phyloP scores from a whole-genome alignment of 257 asterid genomes.

The Petunia secreta region DNA sequence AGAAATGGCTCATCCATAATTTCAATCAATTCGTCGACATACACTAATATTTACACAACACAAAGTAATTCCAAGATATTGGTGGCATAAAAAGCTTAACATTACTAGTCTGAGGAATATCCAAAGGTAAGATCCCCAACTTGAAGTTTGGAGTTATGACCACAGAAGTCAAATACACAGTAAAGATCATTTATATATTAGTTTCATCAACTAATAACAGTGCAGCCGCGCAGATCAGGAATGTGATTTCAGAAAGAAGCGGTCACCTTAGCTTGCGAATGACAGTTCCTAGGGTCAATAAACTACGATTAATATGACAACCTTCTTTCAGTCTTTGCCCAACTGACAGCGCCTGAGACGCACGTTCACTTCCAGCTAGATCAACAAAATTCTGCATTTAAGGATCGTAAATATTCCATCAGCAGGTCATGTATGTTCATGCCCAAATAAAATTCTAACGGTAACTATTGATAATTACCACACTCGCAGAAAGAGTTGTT shows the following conservation, averaged over 20 bases:
- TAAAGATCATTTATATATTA: too few species aligned
- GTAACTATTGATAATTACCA: constrained; percentile 58
- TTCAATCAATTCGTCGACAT: background rate
- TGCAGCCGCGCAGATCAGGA: background rate
- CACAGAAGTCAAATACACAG: too few species aligned
- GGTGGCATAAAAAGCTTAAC: too few species aligned
- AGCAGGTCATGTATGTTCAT: constrained; percentile 26
- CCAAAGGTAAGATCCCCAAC: too few species aligned
- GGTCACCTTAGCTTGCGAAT: constrained; percentile 89
- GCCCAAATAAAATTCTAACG: constrained; percentile 25
- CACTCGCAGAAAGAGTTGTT: constrained; percentile 97
- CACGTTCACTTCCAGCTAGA: constrained; percentile 99
- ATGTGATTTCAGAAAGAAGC: background rate
- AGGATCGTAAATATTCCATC: constrained; percentile 26
- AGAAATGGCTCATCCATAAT: too few species aligned
- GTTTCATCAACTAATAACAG: background rate
- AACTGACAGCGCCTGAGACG: constrained; percentile 91
- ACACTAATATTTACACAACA: too few species aligned
- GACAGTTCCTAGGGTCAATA: constrained; percentile 85
- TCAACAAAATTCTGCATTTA: constrained; percentile 94
- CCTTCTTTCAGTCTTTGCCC: constrained; percentile 99
- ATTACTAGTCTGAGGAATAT: too few species aligned
- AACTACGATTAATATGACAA: constrained; percentile 98
- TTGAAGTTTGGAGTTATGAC: too few species aligned
- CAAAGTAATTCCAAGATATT: too few species aligned